Evolutionary conservation across 78 protist genomes (phyloP).

Genomic region (Guillardia theta): DNA sequence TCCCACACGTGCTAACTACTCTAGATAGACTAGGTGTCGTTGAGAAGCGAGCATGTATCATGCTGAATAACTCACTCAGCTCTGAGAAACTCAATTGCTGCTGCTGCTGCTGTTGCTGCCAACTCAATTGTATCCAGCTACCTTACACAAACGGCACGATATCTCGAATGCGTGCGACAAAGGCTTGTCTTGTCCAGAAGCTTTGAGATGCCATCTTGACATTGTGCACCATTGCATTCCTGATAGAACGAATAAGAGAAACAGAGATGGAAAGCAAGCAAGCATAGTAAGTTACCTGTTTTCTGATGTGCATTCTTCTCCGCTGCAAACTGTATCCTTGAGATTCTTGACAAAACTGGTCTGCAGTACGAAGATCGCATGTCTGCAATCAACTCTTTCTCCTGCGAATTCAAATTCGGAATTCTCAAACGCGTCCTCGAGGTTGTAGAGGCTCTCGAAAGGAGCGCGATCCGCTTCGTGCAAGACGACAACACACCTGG

Average conservation of each 20-base stretch:
- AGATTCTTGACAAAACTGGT: background rate
- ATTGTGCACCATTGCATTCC: background rate
- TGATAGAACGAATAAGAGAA: background rate
- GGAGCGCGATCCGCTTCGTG: background rate
- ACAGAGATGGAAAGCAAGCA: no score
- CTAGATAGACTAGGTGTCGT: no score
- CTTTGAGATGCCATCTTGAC: background rate
- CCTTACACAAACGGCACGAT: background rate
- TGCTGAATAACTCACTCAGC: no score
- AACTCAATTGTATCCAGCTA: no score
- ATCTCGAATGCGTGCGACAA: background rate
- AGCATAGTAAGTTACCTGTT: no score
- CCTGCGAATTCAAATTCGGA: background rate
- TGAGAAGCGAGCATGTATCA: no score
- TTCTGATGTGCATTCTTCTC: background rate
- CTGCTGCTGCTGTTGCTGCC: no score
- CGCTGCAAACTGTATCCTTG: background rate
- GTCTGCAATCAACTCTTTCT: background rate
- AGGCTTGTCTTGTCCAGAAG: background rate
- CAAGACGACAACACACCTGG: background rate
- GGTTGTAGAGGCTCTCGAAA: background rate
- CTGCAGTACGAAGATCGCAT: background rate
- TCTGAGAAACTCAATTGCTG: no score
- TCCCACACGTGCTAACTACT: no score
- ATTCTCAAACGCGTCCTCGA: background rate